These are phyloP conservation scores for Pseudopyricularia cyperi DNA, from an alignment of 2,329 filamentous ascomycete genomes.

Conservation along the genomic window DNA sequence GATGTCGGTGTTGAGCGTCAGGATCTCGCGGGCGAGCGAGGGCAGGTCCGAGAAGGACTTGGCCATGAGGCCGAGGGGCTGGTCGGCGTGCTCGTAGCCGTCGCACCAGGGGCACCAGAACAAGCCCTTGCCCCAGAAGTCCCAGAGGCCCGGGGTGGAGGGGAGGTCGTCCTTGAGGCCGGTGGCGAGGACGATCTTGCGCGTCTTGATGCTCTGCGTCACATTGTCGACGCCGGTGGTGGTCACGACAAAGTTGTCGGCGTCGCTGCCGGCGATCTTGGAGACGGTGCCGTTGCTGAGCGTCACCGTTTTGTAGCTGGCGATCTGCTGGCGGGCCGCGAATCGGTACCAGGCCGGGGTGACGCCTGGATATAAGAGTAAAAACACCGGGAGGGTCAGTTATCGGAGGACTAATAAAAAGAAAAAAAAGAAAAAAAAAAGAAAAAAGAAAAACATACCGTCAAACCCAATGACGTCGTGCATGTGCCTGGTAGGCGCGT, in stretches of 20 bases:
- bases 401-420: background rate
- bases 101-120: slow-evolving; percentile 56
- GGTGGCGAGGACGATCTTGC: slow-evolving; percentile 44
- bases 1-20: slow-evolving; percentile 40
- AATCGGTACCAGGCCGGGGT: slow-evolving; percentile 40
- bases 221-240: slow-evolving; percentile 14
- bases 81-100: slow-evolving; percentile 47
- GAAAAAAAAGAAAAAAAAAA: background rate
- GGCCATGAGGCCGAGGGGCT: slow-evolving; percentile 39
- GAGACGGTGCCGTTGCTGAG: slow-evolving; percentile 40
- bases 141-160: slow-evolving; percentile 35
- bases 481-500: slow-evolving; percentile 40
- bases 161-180: slow-evolving; percentile 43
- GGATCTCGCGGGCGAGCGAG: slow-evolving; percentile 33
- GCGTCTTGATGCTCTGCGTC: slow-evolving; percentile 25
- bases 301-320: slow-evolving; percentile 32
- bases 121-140: slow-evolving; percentile 46
- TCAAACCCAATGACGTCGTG: slow-evolving; percentile 50
- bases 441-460: slow-evolving; percentile 22
- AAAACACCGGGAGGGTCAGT: background rate
- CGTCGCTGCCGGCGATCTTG: slow-evolving; percentile 21
- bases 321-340: slow-evolving; percentile 37
- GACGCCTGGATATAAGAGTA: slow-evolving; percentile 25
- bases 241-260: slow-evolving; percentile 32
- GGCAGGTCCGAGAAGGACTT: slow-evolving; percentile 26